Conservation (phyloP, 257 asterid species). For the Ballota nigra region DNA sequence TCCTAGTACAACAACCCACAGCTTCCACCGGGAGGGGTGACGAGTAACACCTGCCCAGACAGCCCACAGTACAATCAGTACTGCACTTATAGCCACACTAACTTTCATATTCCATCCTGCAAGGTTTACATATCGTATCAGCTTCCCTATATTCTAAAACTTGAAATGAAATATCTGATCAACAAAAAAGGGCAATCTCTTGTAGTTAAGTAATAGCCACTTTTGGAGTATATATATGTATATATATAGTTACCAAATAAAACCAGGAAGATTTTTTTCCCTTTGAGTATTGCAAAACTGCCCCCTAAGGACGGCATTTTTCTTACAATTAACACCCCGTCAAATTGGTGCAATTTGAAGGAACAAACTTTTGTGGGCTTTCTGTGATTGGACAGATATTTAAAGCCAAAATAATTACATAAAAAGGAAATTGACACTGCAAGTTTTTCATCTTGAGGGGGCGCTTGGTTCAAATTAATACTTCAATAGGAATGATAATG, state of each 20-base stretch:
- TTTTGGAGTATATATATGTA: too few species aligned
- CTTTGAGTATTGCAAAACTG: too few species aligned
- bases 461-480: too few species aligned
- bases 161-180: too few species aligned
- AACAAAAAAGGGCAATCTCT: too few species aligned
- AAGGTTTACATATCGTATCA: background rate
- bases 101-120: constrained; percentile 70
- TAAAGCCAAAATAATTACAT: background rate
- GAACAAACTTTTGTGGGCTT: background rate
- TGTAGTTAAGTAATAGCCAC: too few species aligned
- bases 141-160: too few species aligned
- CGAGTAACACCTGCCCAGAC: constrained; percentile 60
- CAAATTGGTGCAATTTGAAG: background rate
- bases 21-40: constrained; percentile 74
- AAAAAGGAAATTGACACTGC: background rate
- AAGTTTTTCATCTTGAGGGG: background rate
- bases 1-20: constrained; percentile 60
- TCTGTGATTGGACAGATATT: background rate
- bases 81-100: constrained; percentile 41
- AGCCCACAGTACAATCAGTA: constrained; percentile 59
- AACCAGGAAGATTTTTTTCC: background rate
- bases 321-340: background rate
- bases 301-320: background rate
- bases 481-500: too few species aligned
- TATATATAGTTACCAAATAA: background rate